A percentile compares a stretch with the other conserved stretches of the same genome.
These are phyloP conservation scores for Carex myosuroides DNA, from an alignment of 176 grass and related monocot species.

Conservation along the genomic window DNA sequence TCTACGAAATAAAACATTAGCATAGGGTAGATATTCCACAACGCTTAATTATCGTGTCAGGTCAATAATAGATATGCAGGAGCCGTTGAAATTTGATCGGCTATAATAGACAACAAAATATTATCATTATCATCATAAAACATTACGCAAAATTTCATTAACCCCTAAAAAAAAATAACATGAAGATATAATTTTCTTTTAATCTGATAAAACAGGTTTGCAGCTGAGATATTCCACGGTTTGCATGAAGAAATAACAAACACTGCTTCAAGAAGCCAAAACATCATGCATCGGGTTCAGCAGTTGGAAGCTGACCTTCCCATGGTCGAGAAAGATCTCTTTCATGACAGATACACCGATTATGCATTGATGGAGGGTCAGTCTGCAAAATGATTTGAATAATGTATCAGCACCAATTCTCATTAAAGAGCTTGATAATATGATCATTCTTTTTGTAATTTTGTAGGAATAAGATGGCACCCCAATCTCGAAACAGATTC, in stretches of 20 bases:
- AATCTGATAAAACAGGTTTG: slow-evolving; percentile 36
- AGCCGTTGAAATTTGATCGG: background rate
- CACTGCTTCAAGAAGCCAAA: slow-evolving; percentile 53
- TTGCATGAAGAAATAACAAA: slow-evolving; percentile 71
- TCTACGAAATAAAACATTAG: background rate
- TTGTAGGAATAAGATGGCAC: slow-evolving; percentile 64
- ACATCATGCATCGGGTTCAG: slow-evolving; percentile 54
- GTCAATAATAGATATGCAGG: background rate
- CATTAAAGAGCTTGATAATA: background rate
- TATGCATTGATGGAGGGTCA: slow-evolving; percentile 56
- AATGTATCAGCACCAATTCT: background rate
- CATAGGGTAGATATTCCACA: background rate
- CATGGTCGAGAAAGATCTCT: slow-evolving; percentile 35
- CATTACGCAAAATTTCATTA: background rate
- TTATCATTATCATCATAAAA: background rate
- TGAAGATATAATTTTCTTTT: background rate
- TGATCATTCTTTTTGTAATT: slow-evolving; percentile 11
- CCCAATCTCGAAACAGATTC: slow-evolving; percentile 40
- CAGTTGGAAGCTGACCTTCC: slow-evolving; percentile 76
- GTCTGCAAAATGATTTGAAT: slow-evolving; percentile 10
- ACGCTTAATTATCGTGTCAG: background rate
- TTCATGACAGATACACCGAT: slow-evolving; percentile 30
- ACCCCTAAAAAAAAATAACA: background rate
- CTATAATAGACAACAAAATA: background rate
- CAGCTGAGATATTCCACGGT: slow-evolving; percentile 55